Evolutionary conservation across 2,329 filamentous ascomycete genomes (phyloP).

Genomic region (Diaporthe batatas): DNA sequence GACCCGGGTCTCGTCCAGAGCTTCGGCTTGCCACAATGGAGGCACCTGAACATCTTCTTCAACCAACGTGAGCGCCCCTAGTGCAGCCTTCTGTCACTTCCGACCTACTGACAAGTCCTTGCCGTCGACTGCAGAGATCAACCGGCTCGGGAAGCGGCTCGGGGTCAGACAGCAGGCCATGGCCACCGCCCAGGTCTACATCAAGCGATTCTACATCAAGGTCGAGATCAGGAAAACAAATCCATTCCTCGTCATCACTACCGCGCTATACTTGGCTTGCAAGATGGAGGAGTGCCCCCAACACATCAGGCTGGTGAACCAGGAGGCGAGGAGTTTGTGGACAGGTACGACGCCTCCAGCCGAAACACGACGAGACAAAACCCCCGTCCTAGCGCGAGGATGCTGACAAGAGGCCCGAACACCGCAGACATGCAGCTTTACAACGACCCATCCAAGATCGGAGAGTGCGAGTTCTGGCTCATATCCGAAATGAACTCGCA

Average conservation of each 20-base stretch:
- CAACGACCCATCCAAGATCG: slow-evolving; percentile 84
- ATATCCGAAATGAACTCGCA: slow-evolving; percentile 93
- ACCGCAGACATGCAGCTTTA: slow-evolving; percentile 47
- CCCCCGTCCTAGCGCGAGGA: neutral
- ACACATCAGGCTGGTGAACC: slow-evolving; percentile 91
- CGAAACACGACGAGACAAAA: neutral
- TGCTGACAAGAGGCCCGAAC: slow-evolving; percentile 28
- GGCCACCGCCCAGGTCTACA: slow-evolving; percentile 93
- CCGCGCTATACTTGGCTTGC: slow-evolving; percentile 92
- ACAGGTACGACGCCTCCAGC: slow-evolving; percentile 62
- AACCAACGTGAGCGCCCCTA: slow-evolving; percentile 77
- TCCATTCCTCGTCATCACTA: slow-evolving; percentile 92
- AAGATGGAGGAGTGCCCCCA: slow-evolving; percentile 99
- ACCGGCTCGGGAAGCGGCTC: slow-evolving; percentile 86
- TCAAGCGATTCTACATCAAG: slow-evolving; percentile 92
- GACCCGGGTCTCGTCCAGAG: slow-evolving; percentile 81
- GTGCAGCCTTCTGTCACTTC: slow-evolving; percentile 8
- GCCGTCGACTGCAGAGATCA: slow-evolving; percentile 70
- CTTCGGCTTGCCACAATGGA: slow-evolving; percentile 84
- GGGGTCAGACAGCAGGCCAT: slow-evolving; percentile 90
- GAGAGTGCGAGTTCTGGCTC: slow-evolving; percentile 93
- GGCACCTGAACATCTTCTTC: slow-evolving; percentile 91
- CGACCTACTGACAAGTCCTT: slow-evolving; percentile 27
- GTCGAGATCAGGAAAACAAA: slow-evolving; percentile 94
- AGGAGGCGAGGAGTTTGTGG: slow-evolving; percentile 88